Percentiles rank a stretch among this genome's conserved stretches.
These are phyloP conservation scores for Phlyctochytrium bullatum DNA, from an alignment of 192 early-diverging fungal species.

Conservation along the genomic window DNA sequence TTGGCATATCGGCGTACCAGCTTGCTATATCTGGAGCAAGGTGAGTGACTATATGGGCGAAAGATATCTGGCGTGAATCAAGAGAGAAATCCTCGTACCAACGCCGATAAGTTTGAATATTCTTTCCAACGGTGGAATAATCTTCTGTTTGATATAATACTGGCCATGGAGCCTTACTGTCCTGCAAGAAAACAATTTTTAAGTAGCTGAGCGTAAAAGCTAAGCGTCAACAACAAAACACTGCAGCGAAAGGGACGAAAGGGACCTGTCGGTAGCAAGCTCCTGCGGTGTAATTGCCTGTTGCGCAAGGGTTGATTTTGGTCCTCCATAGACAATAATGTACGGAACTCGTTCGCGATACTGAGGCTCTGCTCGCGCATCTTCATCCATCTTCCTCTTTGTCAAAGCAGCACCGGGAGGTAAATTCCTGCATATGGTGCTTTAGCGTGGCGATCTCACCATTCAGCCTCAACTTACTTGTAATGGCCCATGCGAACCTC, in stretches of 20 bases:
- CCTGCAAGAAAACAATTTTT: slow-evolving; percentile 22
- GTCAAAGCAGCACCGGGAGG: slow-evolving; percentile 76
- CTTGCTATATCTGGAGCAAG: slow-evolving; percentile 51
- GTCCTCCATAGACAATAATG: slow-evolving; percentile 73
- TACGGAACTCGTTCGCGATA: slow-evolving; percentile 89
- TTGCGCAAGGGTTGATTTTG: slow-evolving; percentile 66
- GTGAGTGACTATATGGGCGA: slow-evolving; percentile 32
- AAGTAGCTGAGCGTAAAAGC: no score
- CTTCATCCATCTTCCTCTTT: slow-evolving; percentile 60
- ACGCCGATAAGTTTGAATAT: slow-evolving; percentile 78
- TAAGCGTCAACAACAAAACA: neutral
- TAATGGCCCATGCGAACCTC: slow-evolving; percentile 81
- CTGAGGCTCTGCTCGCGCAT: slow-evolving; percentile 77
- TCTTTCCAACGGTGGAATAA: slow-evolving; percentile 75
- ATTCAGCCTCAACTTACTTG: slow-evolving; percentile 33
- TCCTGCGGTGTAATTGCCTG: slow-evolving; percentile 68
- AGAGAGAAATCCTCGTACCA: slow-evolving; percentile 41
- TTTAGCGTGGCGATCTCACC: neutral
- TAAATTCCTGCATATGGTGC: slow-evolving; percentile 49
- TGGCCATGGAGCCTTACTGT: slow-evolving; percentile 68
- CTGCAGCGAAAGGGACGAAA: neutral
- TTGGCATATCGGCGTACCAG: slow-evolving; percentile 76
- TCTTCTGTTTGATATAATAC: slow-evolving; percentile 86
- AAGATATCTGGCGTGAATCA: no score
- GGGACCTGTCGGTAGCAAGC: slow-evolving; percentile 40